Base-by-base conservation (phyloP, 2,329 filamentous ascomycete species). In the Paracoccidioides brasiliensis region DNA sequence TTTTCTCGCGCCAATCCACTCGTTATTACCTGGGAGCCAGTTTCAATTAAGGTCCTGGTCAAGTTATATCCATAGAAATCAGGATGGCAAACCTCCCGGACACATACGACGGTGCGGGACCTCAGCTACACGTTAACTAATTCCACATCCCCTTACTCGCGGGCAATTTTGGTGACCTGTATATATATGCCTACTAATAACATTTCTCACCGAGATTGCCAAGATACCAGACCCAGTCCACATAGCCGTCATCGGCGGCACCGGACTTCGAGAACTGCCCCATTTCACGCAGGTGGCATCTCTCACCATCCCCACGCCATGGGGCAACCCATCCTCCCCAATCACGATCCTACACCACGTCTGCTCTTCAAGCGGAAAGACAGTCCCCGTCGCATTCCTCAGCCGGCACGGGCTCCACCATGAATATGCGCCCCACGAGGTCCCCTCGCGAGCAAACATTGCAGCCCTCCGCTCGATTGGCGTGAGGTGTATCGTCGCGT, bases 391-490 rank as follows among this genome's bases (percentile, higher is more conserved):
- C 60, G 93, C 93, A 55, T 98, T 98, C 78, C 82, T 98, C 63
- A 89, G 90, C 60, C 89, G 93, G 46, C 93, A 98, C 73, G 93
- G 93, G 62, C 70, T 83, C 10, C 79, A 93, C 80, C 93, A 98
- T 76, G 81, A 96, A 72, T 79, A 87, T 62, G 89, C 90, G 5
- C 93, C 93, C 0, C 90, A 96, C 68, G 93, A 98, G 74, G 87
- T 98, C n/a, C 90, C 90, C 57, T 82, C 84, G 62, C 88, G 88
- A 60, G 93, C 93, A 72, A 98, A 97, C 77, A 95, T 98, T 66
- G 91, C 93, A n/a, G 93, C 93, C n/a, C 79, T 98, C 60, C 85
- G 93, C 61, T 84, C 82, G 64, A 78, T 98, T 58, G 93, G 93
- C 62, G 93, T 97, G 48, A 84, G 90, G 66, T 87, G 83, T 69